Base-by-base conservation (phyloP, 768 basidiomycete genomes). In the Lentinula lateritia region DNA sequence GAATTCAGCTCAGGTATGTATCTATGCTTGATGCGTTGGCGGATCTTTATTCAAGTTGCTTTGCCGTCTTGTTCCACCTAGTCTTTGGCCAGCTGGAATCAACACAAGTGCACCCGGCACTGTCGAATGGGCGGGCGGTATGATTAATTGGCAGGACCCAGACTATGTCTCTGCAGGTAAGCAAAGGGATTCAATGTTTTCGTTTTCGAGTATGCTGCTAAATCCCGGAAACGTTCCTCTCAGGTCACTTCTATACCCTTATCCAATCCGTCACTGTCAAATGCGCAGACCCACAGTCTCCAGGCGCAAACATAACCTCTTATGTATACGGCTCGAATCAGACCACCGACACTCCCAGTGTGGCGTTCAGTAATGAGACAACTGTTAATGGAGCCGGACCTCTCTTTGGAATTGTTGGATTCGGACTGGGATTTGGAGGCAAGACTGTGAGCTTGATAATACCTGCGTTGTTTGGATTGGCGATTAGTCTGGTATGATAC, bases 71-170 rank as follows among this genome's bases (percentile, higher is more conserved):
- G 43, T 16, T 8, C 18, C 13, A 4, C 42, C n/a, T 61, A 81
- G 88, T 63, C 66, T 94, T 58, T 94, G 92, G 92, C 88, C 92
- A n/a, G 88, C 89, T 6, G 93, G 92, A 36, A 86, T 90, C 67
- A 61, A 77, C 42, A 68, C 78, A 8, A 79, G 77, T 38, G 77
- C 90, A 7, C 73, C 76, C 53, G 93, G 93, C 28, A 93, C 89
- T 7, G 74, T 95, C 38, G 66, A 82, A 60, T 95, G 93, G 92
- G 80, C 86, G 15, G 90, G 90, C 63, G 92, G 87, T 46, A 80
- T 90, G 83, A 91, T 93, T 74, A 76, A 92, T 76, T 95, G 89
- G 88, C 67, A 76, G 18, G 85, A 93, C 70, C 83, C 89, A 36
- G 92, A 94, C 72, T 94, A 92, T 72, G 61, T 73, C 55, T 70